These are phyloP conservation scores for Vigna trinervia DNA, from an alignment of 306 rosid genomes.

Conservation along the genomic window DNA sequence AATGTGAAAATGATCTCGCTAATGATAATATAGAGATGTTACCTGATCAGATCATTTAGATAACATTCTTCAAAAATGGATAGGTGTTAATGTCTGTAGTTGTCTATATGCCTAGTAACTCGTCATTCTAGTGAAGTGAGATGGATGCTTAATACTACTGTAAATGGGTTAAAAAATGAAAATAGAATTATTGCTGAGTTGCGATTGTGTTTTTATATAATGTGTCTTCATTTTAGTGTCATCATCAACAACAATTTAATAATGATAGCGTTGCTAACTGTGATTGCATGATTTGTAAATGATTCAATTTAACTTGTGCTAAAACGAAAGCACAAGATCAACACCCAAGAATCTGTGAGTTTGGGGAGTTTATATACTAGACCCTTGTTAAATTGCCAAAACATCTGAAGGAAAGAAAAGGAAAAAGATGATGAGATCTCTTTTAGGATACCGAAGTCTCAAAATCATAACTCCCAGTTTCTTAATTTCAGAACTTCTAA, in stretches of 20 bases:
- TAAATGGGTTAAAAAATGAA: conserved; percentile 7
- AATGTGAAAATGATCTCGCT: background rate
- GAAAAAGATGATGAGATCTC: background rate
- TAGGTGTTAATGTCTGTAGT: conserved; percentile 11
- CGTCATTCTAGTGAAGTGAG: conserved; percentile 16
- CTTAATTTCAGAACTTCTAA: conserved; percentile 29
- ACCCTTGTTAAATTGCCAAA: conserved; percentile 19
- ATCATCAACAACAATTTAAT: background rate
- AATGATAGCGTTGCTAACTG: conserved; percentile 3
- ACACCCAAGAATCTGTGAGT: conserved; percentile 5
- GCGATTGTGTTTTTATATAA: conserved; percentile 11
- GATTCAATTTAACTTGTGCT: background rate
- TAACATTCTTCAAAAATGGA: conserved; percentile 10
- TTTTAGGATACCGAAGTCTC: conserved; percentile 28
- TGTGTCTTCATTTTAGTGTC: conserved; percentile 1
- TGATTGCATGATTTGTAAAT: conserved; percentile 9
- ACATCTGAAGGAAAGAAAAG: conserved; percentile 16
- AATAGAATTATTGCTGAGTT: conserved; percentile 17
- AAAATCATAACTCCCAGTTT: conserved; percentile 2
- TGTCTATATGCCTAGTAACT: conserved; percentile 1
- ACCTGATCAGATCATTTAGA: background rate
- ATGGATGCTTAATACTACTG: conserved; percentile 16
- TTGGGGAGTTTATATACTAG: conserved; percentile 30
- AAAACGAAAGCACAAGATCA: conserved; percentile 2
- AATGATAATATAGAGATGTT: background rate